Conservation (phyloP, 2,329 filamentous ascomycete genomes). For the Raffaelea albimanens region DNA sequence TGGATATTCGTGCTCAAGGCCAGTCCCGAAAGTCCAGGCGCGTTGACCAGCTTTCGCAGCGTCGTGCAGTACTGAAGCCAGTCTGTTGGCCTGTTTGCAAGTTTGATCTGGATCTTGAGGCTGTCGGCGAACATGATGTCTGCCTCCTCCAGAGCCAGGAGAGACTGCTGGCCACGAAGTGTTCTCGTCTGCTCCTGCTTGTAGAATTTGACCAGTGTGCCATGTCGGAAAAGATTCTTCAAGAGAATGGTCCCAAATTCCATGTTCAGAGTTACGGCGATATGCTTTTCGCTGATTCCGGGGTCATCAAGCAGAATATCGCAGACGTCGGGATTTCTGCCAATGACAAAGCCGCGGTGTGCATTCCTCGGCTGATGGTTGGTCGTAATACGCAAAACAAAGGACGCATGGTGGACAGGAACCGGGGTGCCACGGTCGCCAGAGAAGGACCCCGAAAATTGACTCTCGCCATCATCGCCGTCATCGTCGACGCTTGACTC, state of each 20-base stretch:
- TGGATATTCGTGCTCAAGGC: not conserved
- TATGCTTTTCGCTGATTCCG: not conserved
- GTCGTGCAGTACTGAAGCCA: not conserved
- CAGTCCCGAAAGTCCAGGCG: not conserved
- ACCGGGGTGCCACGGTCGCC: not conserved
- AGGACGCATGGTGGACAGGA: not conserved
- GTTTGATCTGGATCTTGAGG: not conserved
- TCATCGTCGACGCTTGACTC: not conserved
- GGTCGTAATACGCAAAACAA: not conserved
- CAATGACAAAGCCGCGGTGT: constrained; percentile 2
- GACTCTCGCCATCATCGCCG: not conserved
- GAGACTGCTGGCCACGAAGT: not conserved
- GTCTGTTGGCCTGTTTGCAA: not conserved
- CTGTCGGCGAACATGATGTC: not conserved
- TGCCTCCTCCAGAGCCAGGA: not conserved
- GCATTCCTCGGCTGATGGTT: not conserved
- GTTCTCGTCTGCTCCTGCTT: not conserved
- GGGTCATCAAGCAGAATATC: constrained; percentile 4
- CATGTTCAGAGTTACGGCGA: not conserved
- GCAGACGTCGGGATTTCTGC: not conserved
- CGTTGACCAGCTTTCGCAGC: not conserved
- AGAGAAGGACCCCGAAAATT: not conserved
- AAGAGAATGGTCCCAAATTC: no score
- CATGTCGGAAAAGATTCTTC: no score
- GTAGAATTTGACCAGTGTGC: not conserved